Base-by-base conservation (phyloP, 495 filamentous ascomycete species). In the Letharia lupina region DNA sequence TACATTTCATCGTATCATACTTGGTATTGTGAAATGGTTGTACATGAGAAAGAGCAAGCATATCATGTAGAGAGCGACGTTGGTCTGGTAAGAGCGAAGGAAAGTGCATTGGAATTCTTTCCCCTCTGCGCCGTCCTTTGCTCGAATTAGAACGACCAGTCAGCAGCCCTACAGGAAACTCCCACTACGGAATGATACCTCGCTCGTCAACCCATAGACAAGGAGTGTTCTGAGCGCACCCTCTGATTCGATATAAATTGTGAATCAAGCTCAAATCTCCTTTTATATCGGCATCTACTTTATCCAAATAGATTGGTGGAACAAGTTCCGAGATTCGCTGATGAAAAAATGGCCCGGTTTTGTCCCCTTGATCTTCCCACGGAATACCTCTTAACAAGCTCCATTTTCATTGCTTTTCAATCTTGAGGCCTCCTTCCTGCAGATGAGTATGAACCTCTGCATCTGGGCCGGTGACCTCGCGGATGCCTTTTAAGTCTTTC, bases 1-100 rank as follows among this genome's bases (percentile, higher is more conserved):
- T 61, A 60, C 64, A 61, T 28, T 60, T 66, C 64, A 66, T 61
- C 45, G 57, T 60, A 50, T 45, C 45, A 28, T 61, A 54, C 13
- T 35, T 37, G 1, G 15, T 37, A 12, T 37, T 57, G 31, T n/a
- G 15, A 8, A 57, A 11, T 12, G 20, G 54, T 16, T 57, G 33
- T 37, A 37, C 15, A 35, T 10, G 33, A 8, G 37, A 3, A 57
- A 37, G 8, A 2, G 54, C 33, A 57, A 20, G 20, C 7, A 37
- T 20, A 20, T 57, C 31, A 37, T 31, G 16, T 2, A 37, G 54
- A 37, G 33, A 57, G 54, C 54, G 31, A 57, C 31, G 31, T 35
- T 37, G 31, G 33, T 5, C 47, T 57, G 31, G 16, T 33, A 11
- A 35, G 15, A 20, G 54, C 39, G 33, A 37, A 0, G 28, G 50